A percentile compares a stretch with the other conserved stretches of the same genome.
Conservation (phyloP, 345 rosid species). For the Salix caprea region DNA sequence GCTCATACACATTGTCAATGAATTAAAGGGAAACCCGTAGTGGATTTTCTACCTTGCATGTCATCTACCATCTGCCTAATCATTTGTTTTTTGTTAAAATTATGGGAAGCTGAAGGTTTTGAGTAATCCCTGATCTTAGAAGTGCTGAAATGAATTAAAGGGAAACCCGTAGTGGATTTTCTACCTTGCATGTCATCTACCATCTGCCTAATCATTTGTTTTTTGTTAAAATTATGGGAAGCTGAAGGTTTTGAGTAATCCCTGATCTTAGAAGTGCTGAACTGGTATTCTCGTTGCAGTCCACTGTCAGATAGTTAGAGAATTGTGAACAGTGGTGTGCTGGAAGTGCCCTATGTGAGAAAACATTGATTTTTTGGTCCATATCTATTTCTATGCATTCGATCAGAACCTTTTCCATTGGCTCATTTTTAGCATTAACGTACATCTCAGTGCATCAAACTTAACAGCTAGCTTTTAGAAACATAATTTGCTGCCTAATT, state of each 20-base stretch:
- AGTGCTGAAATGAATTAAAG: no score
- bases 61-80: not conserved
- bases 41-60: not conserved
- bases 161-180: no score
- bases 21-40: not conserved
- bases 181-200: no score
- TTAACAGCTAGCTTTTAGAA: not conserved
- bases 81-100: constrained; percentile 1
- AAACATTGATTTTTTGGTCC: no score
- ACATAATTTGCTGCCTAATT: not conserved
- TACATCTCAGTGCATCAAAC: constrained; percentile 13
- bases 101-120: not conserved
- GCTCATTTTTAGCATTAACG: not conserved
- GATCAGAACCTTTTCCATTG: not conserved
- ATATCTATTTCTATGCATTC: not conserved
- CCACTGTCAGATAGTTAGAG: not conserved
- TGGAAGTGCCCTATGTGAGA: not conserved
- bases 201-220: no score
- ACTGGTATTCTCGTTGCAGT: not conserved
- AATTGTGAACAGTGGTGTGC: not conserved
- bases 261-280: not conserved
- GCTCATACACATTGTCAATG: not conserved
- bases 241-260: not conserved
- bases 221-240: not conserved
- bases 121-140: not conserved